phyloP scores from a whole-genome alignment of 495 filamentous ascomycete genomes.

The Acidomyces sp. region DNA sequence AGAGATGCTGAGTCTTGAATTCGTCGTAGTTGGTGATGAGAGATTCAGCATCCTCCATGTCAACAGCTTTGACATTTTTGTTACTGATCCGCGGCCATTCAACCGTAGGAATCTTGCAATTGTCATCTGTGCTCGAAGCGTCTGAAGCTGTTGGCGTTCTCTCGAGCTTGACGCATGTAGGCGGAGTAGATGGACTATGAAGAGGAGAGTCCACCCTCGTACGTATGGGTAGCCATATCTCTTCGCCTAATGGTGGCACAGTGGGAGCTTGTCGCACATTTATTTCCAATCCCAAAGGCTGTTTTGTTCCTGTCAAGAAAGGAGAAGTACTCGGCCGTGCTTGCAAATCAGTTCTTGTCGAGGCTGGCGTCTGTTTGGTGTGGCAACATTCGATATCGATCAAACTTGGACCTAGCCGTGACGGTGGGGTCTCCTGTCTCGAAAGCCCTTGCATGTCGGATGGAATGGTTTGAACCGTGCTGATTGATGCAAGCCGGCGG shows the following conservation, averaged over 20 bases:
- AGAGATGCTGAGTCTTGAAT: constrained; percentile 9
- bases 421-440: not conserved
- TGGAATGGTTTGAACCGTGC: constrained; percentile 1
- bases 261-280: too few relatives aligned
- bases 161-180: too few relatives aligned
- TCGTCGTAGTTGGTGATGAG: constrained; percentile 8
- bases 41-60: not conserved
- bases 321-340: too few relatives aligned
- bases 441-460: constrained; percentile 8
- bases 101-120: not conserved
- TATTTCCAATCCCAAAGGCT: too few relatives aligned
- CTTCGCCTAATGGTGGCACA: too few relatives aligned
- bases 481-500: too few relatives aligned
- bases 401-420: not conserved
- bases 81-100: not conserved
- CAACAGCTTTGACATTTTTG: not conserved
- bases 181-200: too few relatives aligned
- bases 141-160: too few relatives aligned
- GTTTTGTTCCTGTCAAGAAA: too few relatives aligned
- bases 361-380: not conserved
- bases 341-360: not conserved
- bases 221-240: too few relatives aligned
- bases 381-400: constrained; percentile 2
- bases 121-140: not conserved
- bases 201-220: too few relatives aligned